Evolutionary conservation across 371 early-diverging fungal genomes (phyloP).

Genomic region (Mucor plumbeus): DNA sequence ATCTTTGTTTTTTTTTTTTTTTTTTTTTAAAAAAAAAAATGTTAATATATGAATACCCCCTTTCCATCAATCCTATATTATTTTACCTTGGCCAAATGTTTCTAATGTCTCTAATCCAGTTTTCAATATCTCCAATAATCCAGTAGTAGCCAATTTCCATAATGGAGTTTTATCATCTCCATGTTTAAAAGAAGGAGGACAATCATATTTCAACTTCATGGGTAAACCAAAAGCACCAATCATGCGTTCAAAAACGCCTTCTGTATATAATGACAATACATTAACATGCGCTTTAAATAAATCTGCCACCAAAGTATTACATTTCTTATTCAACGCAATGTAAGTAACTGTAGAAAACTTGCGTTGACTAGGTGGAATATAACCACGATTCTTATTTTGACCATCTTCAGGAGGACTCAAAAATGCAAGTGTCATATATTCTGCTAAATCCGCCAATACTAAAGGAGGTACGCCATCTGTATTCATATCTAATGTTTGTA

Average conservation of each 20-base stretch:
- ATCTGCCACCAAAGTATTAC: conserved; percentile 60
- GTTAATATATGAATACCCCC: too few relatives aligned
- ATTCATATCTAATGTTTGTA: conserved; percentile 48
- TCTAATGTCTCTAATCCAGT: conserved; percentile 65
- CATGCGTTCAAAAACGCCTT: conserved; percentile 71
- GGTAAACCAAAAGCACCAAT: conserved; percentile 71
- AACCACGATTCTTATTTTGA: conserved; percentile 27
- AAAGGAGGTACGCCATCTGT: conserved; percentile 48
- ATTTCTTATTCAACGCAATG: conserved; percentile 77
- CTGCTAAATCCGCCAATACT: conserved; percentile 52
- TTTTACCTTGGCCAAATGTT: conserved; percentile 59
- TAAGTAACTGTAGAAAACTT: conserved; percentile 62
- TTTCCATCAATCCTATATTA: background rate
- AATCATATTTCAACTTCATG: conserved; percentile 79
- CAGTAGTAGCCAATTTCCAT: conserved; percentile 76
- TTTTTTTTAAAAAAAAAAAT: background rate
- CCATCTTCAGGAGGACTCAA: conserved; percentile 41
- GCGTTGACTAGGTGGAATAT: conserved; percentile 45
- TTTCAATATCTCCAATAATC: conserved; percentile 68
- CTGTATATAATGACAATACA: conserved; percentile 61
- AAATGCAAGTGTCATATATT: conserved; percentile 61
- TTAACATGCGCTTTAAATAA: conserved; percentile 62
- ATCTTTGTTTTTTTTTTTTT: conserved; percentile 31
- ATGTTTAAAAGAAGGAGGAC: conserved; percentile 75
- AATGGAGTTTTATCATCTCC: conserved; percentile 74